Conservation (phyloP, 1,284 basidiomycete genomes). For the Pseudozyma hubeiensis region DNA sequence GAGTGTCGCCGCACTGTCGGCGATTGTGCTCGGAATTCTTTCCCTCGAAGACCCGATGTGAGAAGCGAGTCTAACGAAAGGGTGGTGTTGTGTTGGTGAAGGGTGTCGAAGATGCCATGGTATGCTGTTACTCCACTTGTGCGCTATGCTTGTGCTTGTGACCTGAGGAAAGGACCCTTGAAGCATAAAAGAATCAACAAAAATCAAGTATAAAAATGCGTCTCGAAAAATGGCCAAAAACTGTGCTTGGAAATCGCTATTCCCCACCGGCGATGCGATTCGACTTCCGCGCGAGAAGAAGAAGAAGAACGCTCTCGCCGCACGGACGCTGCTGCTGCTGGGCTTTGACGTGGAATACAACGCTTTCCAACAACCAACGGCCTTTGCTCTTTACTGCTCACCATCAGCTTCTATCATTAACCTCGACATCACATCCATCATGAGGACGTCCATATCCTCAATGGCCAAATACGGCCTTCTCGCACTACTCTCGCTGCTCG, state of each 20-base stretch:
- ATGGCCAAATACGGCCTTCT: conserved; percentile 17
- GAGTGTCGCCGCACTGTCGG: not conserved
- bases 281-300: conserved; percentile 31
- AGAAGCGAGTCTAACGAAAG: too few species aligned
- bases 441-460: conserved; percentile 10
- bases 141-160: not conserved
- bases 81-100: conserved; percentile 1
- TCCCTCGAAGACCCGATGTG: too few species aligned
- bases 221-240: not conserved
- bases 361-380: not conserved
- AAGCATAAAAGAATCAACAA: not conserved
- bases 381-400: not conserved
- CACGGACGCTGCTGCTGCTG: conserved; percentile 17
- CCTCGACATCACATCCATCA: conserved; percentile 1
- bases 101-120: not conserved
- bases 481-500: conserved; percentile 22
- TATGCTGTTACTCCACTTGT: not conserved
- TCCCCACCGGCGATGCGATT: too few species aligned
- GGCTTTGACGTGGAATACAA: conserved; percentile 28
- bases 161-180: conserved; percentile 1
- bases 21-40: not conserved
- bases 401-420: not conserved
- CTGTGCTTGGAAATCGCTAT: not conserved
- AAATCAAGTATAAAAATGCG: conserved; percentile 1
- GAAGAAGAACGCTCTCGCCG: conserved; percentile 16